Base-by-base conservation (phyloP, 2,329 filamentous ascomycete genomes). In the Aspergillus transmontanensis region DNA sequence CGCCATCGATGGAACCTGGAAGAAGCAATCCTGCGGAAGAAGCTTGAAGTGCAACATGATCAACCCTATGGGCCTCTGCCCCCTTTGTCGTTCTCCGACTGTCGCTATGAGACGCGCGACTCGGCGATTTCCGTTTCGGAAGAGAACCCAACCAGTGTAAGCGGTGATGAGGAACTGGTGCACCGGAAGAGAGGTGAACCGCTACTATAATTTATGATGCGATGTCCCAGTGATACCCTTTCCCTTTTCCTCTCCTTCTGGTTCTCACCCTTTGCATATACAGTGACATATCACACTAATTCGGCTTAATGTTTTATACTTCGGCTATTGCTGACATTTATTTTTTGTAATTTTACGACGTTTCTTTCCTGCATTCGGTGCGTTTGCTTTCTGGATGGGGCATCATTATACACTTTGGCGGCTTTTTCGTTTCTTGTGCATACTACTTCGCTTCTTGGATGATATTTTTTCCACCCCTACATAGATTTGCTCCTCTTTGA, bases 1-100 rank as follows among this genome's bases (percentile, higher is more conserved):
- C 71, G 74, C 58, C 69, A 73, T 26, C 74, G 78, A 34, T 82
- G 80, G 80, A 71, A 72, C 55, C 69, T 81, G 16, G 78, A 82
- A 67, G 79, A 81, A 62, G 74, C 76, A n/a, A 76, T 82, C 53
- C 53, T 77, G 51, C 75, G 78, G 14, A 76, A 73, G 32, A 76
- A 73, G 45, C 68, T 81, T 12, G 79, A 82, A 68, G 63, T 69
- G 46, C 66, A 76, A 28, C 72, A 76, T 54, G 75, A 74, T 10
- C 67, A 73, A 50, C 67, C 68, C 12, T 80, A 80, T 64, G 77
- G 76, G 4, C 75, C 79, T 0, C 65, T 82, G 23, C 79, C 80
- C 10, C 72, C 72, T 14, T 62, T 80, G 7, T 71, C 75, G 6
- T 80, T 81, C 54, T 66, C 53, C n/a, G 65, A 67, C 39, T 50